Base-by-base conservation (phyloP, 2,329 filamentous ascomycete species). In the Aspergillus neotritici region DNA sequence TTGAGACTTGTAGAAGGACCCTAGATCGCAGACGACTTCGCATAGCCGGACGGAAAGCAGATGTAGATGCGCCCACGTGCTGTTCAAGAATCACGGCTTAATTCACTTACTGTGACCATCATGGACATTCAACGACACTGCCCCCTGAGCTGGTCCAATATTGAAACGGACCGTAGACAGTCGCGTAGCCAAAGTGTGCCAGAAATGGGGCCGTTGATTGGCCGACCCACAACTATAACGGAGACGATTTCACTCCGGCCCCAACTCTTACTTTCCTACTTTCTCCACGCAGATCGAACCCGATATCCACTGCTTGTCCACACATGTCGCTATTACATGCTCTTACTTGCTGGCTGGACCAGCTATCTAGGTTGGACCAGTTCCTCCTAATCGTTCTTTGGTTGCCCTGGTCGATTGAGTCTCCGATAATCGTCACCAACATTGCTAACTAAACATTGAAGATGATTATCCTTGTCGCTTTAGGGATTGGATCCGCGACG, bases 291-390 rank as follows among this genome's bases (percentile, higher is more conserved):
- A 45, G 28, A 31, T 31, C 12, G 31, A 41, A 21, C 31, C 35
- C 36, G 17, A 39, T 13, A 31, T 48, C 41, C 41, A 46, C 16
- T 32, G n/a, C 34, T 21, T 52, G 41, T 28, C 35, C 43, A 47
- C 52, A 55, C 52, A 55, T 55, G 52, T 28, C n/a, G 17, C 14
- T 42, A 46, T 33, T 13, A 43, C 36, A 45, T 41, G 34, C 34
- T 55, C 47, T 40, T 30, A 55, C 52, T 55, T 53, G 52, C 44
- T 43, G 34, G 28, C 30, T 43, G 3, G 21, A 2, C 11, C 29
- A 28, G 3, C 5, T 17, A 5, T 17, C 17, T 5, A 17, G 17
- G 17, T 17, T 17, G 5, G 17, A 5, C 16, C n/a, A 21, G 16
- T 3, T 40, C 5, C 15, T 37, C 25, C 31, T 16, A 31, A 41